These are phyloP conservation scores for Aspergillus nomiae DNA, from an alignment of 2,329 filamentous ascomycete species.

Conservation along the genomic window DNA sequence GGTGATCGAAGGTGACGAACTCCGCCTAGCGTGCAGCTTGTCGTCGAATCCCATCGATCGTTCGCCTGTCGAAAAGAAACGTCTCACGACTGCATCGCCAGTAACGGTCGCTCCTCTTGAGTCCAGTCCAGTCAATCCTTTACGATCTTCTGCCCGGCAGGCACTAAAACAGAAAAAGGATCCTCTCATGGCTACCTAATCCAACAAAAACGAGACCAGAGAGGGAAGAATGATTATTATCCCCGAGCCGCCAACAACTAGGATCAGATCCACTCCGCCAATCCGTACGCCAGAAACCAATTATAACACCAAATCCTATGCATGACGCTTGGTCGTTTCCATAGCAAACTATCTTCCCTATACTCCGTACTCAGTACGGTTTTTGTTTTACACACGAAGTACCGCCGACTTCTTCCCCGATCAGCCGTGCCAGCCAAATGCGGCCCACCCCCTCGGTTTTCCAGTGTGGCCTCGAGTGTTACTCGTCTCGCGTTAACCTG, in stretches of 20 bases:
- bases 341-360: background rate
- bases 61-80: conserved; percentile 4
- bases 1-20: conserved; percentile 21
- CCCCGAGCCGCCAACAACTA: background rate
- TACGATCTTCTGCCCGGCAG: background rate
- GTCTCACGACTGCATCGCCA: conserved; percentile 1
- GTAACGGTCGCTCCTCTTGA: background rate
- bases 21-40: conserved; percentile 29
- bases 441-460: background rate
- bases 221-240: background rate
- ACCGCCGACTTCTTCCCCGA: background rate
- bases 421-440: background rate
- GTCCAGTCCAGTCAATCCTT: background rate
- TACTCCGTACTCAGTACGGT: background rate
- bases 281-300: conserved; percentile 4
- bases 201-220: background rate
- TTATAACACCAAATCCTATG: conserved; percentile 3
- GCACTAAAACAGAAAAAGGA: background rate
- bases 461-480: background rate
- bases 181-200: background rate
- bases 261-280: conserved; percentile 3
- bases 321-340: conserved; percentile 4
- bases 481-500: background rate
- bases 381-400: background rate
- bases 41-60: conserved; percentile 29